Evolutionary conservation across 257 asterid genomes (phyloP), one percentile per base, ranked within the genome.

Genomic region (Nicotiana sylvestris): DNA sequence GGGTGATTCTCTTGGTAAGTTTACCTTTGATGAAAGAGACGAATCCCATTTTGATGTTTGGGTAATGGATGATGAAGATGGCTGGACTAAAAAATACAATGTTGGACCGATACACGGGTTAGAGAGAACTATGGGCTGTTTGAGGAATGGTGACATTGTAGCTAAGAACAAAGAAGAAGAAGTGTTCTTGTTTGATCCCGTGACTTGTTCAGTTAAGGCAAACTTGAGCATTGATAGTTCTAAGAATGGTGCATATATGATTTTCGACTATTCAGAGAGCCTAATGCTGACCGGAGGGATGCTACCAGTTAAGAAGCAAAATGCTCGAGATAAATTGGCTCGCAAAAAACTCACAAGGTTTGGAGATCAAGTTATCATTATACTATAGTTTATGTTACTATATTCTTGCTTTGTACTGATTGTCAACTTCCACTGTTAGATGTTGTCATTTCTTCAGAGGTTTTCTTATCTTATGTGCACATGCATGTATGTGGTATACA

Each of bases 111-210:
- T 66, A 9, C 2, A 51, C 4, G 64, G 70, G 4, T 72, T 81
- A 13, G 79, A 67, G 6, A 57, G 57, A 81, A 74, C 67, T 13
- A 29, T 66, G 16, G 67, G 68, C 5, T 53, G 66, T 81, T 67
- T 60, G 33, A 81, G 83, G 78, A 66, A 81, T n/a, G 83, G 83
- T 67, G 79, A 81, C 35, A 67, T 81, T 67, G 39, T 81, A 29
- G 58, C 64, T 57, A 60, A 67, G 83, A 66, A 66, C 53, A 18
- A 62, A 30, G 74, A 25, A 13, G 68, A 66, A 1, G 61, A 17
- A n/a, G 25, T 81, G n/a, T 51, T 81, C 67, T n/a, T 72, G 21
- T 70, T 37, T 72, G 78, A 72, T 72, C 78, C 60, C 21, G 13
- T 11, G 49, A 43, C 60, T 43, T 21, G 35, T 43, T 72, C 60